Evolutionary conservation across 2,329 filamentous ascomycete genomes (phyloP).

Genomic region (Penicillium glabrum): DNA sequence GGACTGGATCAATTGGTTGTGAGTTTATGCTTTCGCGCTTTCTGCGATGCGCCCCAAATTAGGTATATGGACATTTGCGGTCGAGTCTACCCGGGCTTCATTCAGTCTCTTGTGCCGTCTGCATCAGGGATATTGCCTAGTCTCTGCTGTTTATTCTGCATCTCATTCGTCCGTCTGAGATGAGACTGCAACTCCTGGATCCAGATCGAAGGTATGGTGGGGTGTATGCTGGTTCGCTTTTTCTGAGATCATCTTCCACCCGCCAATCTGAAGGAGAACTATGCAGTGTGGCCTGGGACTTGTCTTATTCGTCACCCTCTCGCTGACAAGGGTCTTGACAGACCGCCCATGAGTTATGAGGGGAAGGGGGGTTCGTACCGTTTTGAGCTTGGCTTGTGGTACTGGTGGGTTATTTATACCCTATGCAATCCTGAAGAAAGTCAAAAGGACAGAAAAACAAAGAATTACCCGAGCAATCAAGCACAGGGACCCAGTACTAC

Average conservation of each 20-base stretch:
- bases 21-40: not conserved
- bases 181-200: slow-evolving; percentile 8
- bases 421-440: slow-evolving; percentile 5
- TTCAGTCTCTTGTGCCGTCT: not conserved
- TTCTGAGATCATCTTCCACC: slow-evolving; percentile 13
- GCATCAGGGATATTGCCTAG: slow-evolving; percentile 2
- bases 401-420: slow-evolving; percentile 18
- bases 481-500: not conserved
- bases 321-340: not conserved
- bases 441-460: slow-evolving; percentile 3
- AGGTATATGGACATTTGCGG: not conserved
- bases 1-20: not conserved
- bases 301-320: slow-evolving; percentile 14
- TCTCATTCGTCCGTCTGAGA: slow-evolving; percentile 8
- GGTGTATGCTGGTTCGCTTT: slow-evolving; percentile 3
- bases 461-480: not conserved
- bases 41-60: not conserved
- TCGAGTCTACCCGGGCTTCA: not conserved
- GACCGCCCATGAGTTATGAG: not conserved
- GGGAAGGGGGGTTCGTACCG: not conserved
- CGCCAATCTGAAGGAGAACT: not conserved
- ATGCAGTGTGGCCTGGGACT: slow-evolving; percentile 7
- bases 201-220: slow-evolving; percentile 4
- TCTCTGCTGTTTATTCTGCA: not conserved
- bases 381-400: not conserved